These are phyloP conservation scores for Macrolepiota dolichaula DNA, from an alignment of 768 basidiomycete species.

Conservation along the genomic window DNA sequence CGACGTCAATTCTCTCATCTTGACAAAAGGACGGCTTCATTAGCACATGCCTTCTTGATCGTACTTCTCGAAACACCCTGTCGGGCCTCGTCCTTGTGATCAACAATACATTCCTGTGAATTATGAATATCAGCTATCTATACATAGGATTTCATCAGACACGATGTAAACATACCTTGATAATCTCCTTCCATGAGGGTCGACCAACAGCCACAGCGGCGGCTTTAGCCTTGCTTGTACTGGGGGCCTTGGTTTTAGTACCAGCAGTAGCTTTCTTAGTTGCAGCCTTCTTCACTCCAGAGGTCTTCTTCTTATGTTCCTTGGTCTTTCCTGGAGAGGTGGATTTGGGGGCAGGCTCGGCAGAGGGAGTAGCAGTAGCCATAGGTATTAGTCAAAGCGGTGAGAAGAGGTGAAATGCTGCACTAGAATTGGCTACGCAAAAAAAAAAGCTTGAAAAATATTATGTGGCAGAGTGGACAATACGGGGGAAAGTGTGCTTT, in stretches of 20 bases:
- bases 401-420: conserved; percentile 18
- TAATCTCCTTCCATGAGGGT: conserved; percentile 56
- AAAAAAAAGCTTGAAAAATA: conserved; percentile 10
- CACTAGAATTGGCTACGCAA: conserved; percentile 3
- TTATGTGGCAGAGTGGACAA: not conserved
- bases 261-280: conserved; percentile 26
- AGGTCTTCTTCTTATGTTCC: conserved; percentile 14
- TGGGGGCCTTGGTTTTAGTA: conserved; percentile 28
- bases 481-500: conserved; percentile 4
- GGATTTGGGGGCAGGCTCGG: conserved; percentile 16
- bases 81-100: conserved; percentile 61
- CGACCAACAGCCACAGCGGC: conserved; percentile 24
- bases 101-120: conserved; percentile 67
- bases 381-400: conserved; percentile 10
- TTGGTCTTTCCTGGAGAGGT: conserved; percentile 15
- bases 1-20: conserved; percentile 11
- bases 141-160: not conserved
- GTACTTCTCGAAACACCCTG: conserved; percentile 70
- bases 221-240: conserved; percentile 26
- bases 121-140: not conserved
- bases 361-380: conserved; percentile 18
- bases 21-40: not conserved
- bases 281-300: conserved; percentile 18
- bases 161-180: conserved; percentile 33
- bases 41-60: conserved; percentile 72